These are phyloP conservation scores for Torulaspora franciscae DNA, from an alignment of 805 yeast genomes.

Conservation along the genomic window DNA sequence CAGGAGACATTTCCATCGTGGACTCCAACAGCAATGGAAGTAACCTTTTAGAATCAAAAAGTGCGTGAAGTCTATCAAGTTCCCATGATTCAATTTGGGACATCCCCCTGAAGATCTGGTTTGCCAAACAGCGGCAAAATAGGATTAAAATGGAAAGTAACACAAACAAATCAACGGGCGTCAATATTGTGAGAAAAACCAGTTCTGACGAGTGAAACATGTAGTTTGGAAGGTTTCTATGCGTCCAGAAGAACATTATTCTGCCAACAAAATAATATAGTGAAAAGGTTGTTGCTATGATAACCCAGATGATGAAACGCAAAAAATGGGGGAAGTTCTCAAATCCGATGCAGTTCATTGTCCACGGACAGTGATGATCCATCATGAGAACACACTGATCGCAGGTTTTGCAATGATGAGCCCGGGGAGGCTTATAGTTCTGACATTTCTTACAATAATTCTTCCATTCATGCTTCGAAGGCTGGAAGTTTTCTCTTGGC, in stretches of 20 bases:
- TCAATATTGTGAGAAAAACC: slow-evolving; percentile 48
- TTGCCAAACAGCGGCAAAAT: slow-evolving; percentile 54
- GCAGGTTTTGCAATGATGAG: slow-evolving; percentile 83
- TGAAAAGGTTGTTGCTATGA: slow-evolving; percentile 46
- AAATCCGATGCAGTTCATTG: slow-evolving; percentile 83
- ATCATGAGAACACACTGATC: slow-evolving; percentile 69
- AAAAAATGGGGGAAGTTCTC: slow-evolving; percentile 72
- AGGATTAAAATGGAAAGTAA: slow-evolving; percentile 54
- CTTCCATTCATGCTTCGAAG: slow-evolving; percentile 49
- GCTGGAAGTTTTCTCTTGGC: slow-evolving; percentile 49
- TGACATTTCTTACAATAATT: slow-evolving; percentile 68
- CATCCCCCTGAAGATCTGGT: slow-evolving; percentile 57
- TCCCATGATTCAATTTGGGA: slow-evolving; percentile 95
- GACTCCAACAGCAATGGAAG: slow-evolving; percentile 41
- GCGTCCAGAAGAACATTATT: slow-evolving; percentile 42
- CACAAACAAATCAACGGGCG: slow-evolving; percentile 56
- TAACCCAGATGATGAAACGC: slow-evolving; percentile 67
- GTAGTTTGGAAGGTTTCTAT: slow-evolving; percentile 52
- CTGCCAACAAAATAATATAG: slow-evolving; percentile 41
- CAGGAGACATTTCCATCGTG: slow-evolving; percentile 41
- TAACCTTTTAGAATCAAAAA: slow-evolving; percentile 51
- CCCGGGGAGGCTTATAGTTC: slow-evolving; percentile 69
- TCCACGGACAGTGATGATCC: slow-evolving; percentile 97
- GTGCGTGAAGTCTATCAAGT: slow-evolving; percentile 68
- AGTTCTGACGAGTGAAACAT: slow-evolving; percentile 50